phyloP scores from a whole-genome alignment of 768 basidiomycete species.

The Pleurotus tuber-regium region DNA sequence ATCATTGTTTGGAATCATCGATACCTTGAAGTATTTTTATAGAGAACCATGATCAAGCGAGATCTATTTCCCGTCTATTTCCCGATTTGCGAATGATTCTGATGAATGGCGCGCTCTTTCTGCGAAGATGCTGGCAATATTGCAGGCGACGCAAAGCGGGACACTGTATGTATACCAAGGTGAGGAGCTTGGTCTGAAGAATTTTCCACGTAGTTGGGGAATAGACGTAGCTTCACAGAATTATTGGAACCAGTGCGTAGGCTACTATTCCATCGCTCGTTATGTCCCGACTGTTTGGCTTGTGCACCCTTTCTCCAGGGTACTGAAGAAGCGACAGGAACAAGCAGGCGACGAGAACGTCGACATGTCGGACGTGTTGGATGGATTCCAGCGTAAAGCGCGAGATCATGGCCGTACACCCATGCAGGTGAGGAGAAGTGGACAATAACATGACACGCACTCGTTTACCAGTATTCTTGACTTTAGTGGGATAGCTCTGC shows the following conservation, averaged over 20 bases:
- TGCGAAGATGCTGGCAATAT: conserved; percentile 64
- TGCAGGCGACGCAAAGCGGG: conserved; percentile 60
- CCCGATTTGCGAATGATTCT: conserved; percentile 62
- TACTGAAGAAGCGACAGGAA: conserved; percentile 34
- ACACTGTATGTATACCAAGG: conserved; percentile 77
- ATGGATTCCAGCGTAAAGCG: conserved; percentile 56
- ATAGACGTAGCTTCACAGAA: conserved; percentile 62
- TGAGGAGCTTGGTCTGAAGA: conserved; percentile 67
- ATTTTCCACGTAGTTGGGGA: conserved; percentile 63
- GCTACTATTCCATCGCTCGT: no score
- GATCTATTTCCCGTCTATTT: conserved; percentile 67
- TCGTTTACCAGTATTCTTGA: neutral
- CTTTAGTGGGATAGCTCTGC: conserved; percentile 51
- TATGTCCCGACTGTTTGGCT: no score
- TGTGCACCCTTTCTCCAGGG: no score
- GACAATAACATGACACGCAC: no score
- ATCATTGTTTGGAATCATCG: no score
- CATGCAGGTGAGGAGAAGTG: conserved; percentile 54
- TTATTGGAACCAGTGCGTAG: conserved; percentile 54
- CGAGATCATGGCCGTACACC: conserved; percentile 72
- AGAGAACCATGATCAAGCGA: conserved; percentile 69
- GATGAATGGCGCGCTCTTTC: conserved; percentile 53
- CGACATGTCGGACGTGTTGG: conserved; percentile 62
- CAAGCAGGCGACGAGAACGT: conserved; percentile 36
- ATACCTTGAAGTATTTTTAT: conserved; percentile 44